A percentile compares a stretch with the other conserved stretches of the same genome.
Evolutionary conservation across 345 rosid species (phyloP).

Genomic region (Camelina hispida): DNA sequence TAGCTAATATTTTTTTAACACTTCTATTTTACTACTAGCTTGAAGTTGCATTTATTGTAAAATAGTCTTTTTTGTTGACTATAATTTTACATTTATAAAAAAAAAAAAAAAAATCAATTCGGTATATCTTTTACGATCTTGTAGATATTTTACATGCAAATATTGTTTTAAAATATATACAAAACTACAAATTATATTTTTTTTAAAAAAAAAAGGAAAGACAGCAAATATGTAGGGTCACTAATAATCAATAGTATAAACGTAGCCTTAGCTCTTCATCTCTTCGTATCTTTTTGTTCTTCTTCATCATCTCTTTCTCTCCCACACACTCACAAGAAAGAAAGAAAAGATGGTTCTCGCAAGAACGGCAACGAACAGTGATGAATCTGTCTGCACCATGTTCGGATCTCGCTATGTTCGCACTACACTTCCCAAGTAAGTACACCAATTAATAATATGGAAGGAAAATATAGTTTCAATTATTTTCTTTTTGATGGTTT

Average conservation of each 20-base stretch:
- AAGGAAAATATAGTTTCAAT: not conserved
- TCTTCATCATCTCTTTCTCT: conserved; percentile 1
- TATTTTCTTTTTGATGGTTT: not conserved
- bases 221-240: conserved; percentile 34
- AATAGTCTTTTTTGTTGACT: too few species aligned
- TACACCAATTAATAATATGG: not conserved
- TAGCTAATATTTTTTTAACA: too few species aligned
- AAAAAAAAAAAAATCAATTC: too few species aligned
- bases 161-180: not conserved
- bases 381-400: conserved; percentile 54
- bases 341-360: conserved; percentile 52
- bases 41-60: too few species aligned
- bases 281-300: conserved; percentile 23
- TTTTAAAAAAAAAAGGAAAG: not conserved
- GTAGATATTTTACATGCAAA: not conserved
- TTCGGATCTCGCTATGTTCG: conserved; percentile 85
- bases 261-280: conserved; percentile 1
- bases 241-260: conserved; percentile 24
- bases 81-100: too few species aligned
- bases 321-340: conserved; percentile 9
- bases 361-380: conserved; percentile 33
- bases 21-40: too few species aligned
- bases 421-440: conserved; percentile 62
- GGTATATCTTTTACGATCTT: too few species aligned
- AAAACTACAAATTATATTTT: not conserved